Conservation (phyloP, 768 basidiomycete species). For the Lactifluus piperatus region DNA sequence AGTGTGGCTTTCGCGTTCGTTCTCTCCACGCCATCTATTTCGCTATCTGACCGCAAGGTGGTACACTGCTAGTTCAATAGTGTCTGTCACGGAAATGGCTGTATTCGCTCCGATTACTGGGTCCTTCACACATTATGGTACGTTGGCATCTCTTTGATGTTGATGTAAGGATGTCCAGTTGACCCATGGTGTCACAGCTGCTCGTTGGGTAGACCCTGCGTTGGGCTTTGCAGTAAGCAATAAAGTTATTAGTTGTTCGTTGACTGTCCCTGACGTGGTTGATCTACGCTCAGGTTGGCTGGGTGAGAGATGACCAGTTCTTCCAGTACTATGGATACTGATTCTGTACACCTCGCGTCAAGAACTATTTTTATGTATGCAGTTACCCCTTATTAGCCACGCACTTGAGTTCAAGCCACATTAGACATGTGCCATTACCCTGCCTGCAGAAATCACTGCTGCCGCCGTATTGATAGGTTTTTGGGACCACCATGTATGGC, state of each 20-base stretch:
- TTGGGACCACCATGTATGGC: conserved; percentile 17
- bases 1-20: conserved; percentile 27
- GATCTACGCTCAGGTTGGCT: conserved; percentile 21
- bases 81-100: conserved; percentile 27
- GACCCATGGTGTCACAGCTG: conserved; percentile 18
- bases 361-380: conserved; percentile 20
- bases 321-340: background rate
- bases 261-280: background rate
- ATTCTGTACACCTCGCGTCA: background rate
- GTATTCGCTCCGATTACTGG: conserved; percentile 26
- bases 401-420: background rate
- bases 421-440: conserved; percentile 16
- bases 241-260: background rate
- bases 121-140: conserved; percentile 26
- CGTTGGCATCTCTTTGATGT: background rate
- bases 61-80: conserved; percentile 22
- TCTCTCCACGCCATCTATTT: background rate
- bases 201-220: conserved; percentile 29
- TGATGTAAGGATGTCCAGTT: background rate
- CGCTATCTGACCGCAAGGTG: background rate
- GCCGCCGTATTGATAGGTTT: conserved; percentile 14
- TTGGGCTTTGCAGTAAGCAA: conserved; percentile 26
- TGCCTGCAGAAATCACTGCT: conserved; percentile 20
- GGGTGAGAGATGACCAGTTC: conserved; percentile 10
- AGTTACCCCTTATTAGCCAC: background rate